Base-by-base conservation (phyloP, 2,329 filamentous ascomycete species). In the Tolypocladium inflatum region DNA sequence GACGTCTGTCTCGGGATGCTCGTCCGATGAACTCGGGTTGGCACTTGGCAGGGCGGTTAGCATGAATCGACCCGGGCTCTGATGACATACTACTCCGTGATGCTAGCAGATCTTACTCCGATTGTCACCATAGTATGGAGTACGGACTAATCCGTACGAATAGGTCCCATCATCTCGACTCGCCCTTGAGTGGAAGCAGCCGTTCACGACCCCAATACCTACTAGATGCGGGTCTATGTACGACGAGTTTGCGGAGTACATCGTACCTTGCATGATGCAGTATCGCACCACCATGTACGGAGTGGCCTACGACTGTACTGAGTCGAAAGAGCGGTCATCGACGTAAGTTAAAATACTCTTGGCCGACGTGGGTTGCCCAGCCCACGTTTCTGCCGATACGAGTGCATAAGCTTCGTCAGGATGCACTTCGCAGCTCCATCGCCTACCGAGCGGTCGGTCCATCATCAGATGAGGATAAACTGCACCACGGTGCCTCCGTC, bases 401-500 rank as follows among this genome's bases (percentile, higher is more conserved):
- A 37, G 48, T 35, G 9, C 3, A 21, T 21, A 17, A 13, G 48
- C 30, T 21, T 21, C 30, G 37, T 35, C 17, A 11, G 7, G 26
- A 37, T 13, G 30, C 48, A 7, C 37, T 38, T 38, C 37, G 9
- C 30, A 48, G 43, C 26, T 38, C 13, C 37, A 6, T 13, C 30
- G n/a, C 26, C 19, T 9, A 13, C 30, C 13, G 26, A 30, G 45
- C 15, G 15, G 43, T 51, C 48, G 48, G 48, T 50, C 45, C 45
- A 50, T 51, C 39, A 41, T 42, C 53, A 55, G 53, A 55, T 55
- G 53, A 42, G 53, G 53, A 42, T n/a, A 55, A 30, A 55, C 35
- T 39, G 53, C 53, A 55, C 53, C 53, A 23, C 30, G 13, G 38
- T 55, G 42, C 42, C 42, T 55, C 54, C 23, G 54, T 45, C 54